Percentiles rank a stretch among this genome's conserved stretches.
Conservation (phyloP, 2,329 filamentous ascomycete species). For the Lasiodiplodia gonubiensis region DNA sequence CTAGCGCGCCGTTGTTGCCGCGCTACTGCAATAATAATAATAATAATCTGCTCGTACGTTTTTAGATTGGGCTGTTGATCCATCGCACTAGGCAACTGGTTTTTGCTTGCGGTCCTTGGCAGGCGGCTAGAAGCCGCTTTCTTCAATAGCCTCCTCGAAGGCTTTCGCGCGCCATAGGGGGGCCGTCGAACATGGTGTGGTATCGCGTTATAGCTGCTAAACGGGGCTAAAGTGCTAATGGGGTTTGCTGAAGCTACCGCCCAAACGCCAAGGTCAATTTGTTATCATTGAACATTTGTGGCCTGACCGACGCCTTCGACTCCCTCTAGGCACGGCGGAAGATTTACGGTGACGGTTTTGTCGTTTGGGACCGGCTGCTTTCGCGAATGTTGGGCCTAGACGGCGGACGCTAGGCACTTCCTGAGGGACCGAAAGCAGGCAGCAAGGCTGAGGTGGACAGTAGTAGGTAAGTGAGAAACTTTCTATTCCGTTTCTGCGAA, state of each 20-base stretch:
- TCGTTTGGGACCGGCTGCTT: neutral
- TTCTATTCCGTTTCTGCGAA: neutral
- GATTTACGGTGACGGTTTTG: neutral
- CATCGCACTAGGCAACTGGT: neutral
- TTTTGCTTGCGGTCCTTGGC: neutral
- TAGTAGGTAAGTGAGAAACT: neutral
- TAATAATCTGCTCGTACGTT: neutral
- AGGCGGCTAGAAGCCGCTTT: neutral
- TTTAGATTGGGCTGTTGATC: neutral
- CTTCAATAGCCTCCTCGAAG: neutral
- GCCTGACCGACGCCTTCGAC: neutral
- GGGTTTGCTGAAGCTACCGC: neutral
- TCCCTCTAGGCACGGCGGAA: neutral
- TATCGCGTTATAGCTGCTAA: neutral
- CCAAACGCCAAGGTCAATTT: neutral
- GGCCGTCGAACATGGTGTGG: neutral
- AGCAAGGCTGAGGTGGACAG: neutral
- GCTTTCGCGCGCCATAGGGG: neutral
- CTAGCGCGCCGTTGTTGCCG: neutral
- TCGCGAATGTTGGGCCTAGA: neutral
- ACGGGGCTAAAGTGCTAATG: neutral
- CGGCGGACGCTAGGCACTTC: neutral
- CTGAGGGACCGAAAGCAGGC: neutral
- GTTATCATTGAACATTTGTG: neutral
- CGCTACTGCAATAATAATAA: too few relatives aligned